Conservation (phyloP, 495 filamentous ascomycete genomes). For the Penicillium arizonense region DNA sequence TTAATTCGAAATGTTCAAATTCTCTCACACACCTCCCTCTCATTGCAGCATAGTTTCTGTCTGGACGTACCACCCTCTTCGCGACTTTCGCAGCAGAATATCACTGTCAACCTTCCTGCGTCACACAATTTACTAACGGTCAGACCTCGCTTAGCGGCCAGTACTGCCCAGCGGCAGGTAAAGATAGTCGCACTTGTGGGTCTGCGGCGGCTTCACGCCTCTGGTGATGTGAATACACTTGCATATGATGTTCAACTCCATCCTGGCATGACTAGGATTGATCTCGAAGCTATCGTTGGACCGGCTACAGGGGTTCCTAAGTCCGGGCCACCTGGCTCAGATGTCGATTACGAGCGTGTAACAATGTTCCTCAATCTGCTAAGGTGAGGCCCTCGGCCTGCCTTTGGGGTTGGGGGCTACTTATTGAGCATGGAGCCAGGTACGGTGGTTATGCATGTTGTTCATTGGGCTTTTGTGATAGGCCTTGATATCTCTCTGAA, state of each 20-base stretch:
- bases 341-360: conserved; percentile 67
- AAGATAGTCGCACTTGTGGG: conserved; percentile 62
- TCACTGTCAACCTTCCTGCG: conserved; percentile 62
- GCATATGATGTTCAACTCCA: conserved; percentile 61
- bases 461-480: too few species aligned
- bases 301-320: conserved; percentile 56
- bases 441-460: too few species aligned
- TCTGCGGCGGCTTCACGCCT: conserved; percentile 43
- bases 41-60: conserved; percentile 48
- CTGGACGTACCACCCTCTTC: conserved; percentile 60
- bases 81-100: conserved; percentile 61
- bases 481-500: too few species aligned
- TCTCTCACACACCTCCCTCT: conserved; percentile 62
- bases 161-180: conserved; percentile 56
- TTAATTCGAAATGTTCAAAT: conserved; percentile 65
- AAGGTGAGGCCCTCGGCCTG: conserved; percentile 11
- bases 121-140: conserved; percentile 66
- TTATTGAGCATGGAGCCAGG: not conserved
- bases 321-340: conserved; percentile 46
- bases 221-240: conserved; percentile 41
- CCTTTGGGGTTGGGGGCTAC: not conserved
- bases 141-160: conserved; percentile 54
- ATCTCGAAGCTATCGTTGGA: conserved; percentile 63
- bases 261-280: conserved; percentile 64
- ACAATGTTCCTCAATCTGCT: conserved; percentile 59